Conservation (phyloP, 495 filamentous ascomycete genomes). For the Sordaria brevicollis region DNA sequence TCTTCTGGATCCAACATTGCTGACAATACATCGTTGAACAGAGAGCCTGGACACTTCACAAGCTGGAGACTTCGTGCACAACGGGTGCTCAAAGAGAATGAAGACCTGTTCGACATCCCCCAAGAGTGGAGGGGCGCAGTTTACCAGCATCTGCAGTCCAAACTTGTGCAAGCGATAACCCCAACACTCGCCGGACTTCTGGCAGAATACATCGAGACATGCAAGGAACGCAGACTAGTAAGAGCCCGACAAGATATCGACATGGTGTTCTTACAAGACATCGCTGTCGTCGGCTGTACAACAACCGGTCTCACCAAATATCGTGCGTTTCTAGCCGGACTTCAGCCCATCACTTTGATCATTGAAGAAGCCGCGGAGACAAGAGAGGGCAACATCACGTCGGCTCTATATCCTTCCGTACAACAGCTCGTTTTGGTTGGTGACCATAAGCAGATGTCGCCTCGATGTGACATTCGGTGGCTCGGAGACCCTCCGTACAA, state of each 20-base stretch:
- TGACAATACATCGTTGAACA: not conserved
- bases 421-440: conserved; percentile 48
- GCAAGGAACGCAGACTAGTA: conserved; percentile 22
- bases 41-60: conserved; percentile 4
- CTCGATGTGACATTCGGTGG: conserved; percentile 42
- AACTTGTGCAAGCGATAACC: conserved; percentile 15
- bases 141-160: conserved; percentile 30
- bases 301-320: conserved; percentile 81
- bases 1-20: not conserved
- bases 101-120: conserved; percentile 25
- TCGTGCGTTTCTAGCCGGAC: conserved; percentile 56
- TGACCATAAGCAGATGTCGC: conserved; percentile 46
- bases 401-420: conserved; percentile 41
- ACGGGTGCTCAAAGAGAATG: not conserved
- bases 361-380: conserved; percentile 52
- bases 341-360: conserved; percentile 51
- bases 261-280: conserved; percentile 13
- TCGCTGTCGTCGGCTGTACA: conserved; percentile 42
- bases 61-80: conserved; percentile 6
- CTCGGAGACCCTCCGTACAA: conserved; percentile 63
- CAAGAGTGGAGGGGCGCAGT: conserved; percentile 24
- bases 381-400: conserved; percentile 44
- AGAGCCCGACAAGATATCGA: conserved; percentile 21
- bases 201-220: conserved; percentile 13
- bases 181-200: conserved; percentile 20